Evolutionary conservation across 208 protist genomes (phyloP).

Genomic region (Crithidia thermophila): DNA sequence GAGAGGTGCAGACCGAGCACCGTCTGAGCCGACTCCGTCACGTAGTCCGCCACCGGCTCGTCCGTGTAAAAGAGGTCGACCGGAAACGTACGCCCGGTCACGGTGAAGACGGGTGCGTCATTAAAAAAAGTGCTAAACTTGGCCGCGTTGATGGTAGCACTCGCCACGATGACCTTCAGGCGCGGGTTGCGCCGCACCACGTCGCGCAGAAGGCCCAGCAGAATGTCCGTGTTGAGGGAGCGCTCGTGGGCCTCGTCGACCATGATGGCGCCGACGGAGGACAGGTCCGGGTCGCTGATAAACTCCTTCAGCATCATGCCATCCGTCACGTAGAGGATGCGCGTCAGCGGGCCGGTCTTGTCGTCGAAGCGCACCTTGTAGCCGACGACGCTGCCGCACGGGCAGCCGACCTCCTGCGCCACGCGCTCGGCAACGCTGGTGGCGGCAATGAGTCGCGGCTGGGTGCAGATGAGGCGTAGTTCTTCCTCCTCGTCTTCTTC

Average conservation of each 20-base stretch:
- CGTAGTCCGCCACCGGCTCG: constrained; percentile 96
- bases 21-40: constrained; percentile 96
- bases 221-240: constrained; percentile 95
- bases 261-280: constrained; percentile 97
- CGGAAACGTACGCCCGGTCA: constrained; percentile 97
- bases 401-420: constrained; percentile 91
- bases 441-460: constrained; percentile 99
- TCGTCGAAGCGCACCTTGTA: constrained; percentile 99
- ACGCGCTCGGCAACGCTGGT: constrained; percentile 99
- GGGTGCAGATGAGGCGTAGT: constrained; percentile 94
- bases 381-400: constrained; percentile 93
- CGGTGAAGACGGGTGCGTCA: constrained; percentile 93
- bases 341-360: constrained; percentile 87
- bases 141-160: constrained; percentile 98
- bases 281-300: constrained; percentile 93
- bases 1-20: constrained; percentile 91
- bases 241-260: constrained; percentile 99
- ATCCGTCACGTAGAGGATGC: constrained; percentile 98
- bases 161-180: constrained; percentile 97
- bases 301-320: constrained; percentile 99
- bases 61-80: constrained; percentile 97
- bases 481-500: constrained; percentile 47
- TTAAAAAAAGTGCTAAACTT: constrained; percentile 98
- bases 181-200: constrained; percentile 83
- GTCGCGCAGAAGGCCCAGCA: constrained; percentile 89